Evolutionary conservation across 2,329 filamentous ascomycete genomes (phyloP), one percentile per base, ranked within the genome.

Genomic region (Fusarium sp.): DNA sequence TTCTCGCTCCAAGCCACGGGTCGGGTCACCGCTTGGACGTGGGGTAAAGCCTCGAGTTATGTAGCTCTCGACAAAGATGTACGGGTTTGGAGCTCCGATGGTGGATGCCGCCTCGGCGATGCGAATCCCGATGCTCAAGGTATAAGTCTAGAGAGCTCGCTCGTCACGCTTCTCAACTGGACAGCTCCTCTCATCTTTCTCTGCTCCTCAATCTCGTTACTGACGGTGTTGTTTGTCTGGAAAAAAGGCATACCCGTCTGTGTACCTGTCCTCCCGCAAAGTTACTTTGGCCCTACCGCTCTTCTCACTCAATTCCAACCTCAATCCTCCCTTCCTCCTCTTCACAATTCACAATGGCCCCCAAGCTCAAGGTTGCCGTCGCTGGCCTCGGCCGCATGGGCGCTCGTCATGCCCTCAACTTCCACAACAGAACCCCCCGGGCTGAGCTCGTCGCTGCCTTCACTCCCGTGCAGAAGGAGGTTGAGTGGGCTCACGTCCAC

Each of bases 361-460:
- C 69, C 45, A 78, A 78, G 67, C 77, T 78, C 13, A 65, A 78
- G 22, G 64, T 78, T 35, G 77, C 77, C 22, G 67, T 75, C 57
- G 74, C 77, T 20, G 77, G 77, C 58, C 77, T 78, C 64, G 77
- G 77, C 35, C 77, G 77, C 20, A 78, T 78, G 77, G 77, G 77
- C 22, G 77, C 75, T 68, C 77, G 77, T 13, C 77, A 78, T 40
- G 77, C 77, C 59, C 75, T 78, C 63, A 78, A 78, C 69, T 78
- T 79, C 50, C 72, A 77, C 67, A 71, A 77, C 66, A 58, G 75
- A 42, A 76, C 75, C 20, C 77, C 77, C 20, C 77, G 77, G 8
- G 72, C 72, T 42, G 68, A 78, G 60, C 75, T 78, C 36, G 75
- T 78, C 2, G 77, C 77, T n/a, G 77, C 72, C 42, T 78, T 79